Evolutionary conservation across 345 rosid species (phyloP).

Genomic region (Camelina sativa): DNA sequence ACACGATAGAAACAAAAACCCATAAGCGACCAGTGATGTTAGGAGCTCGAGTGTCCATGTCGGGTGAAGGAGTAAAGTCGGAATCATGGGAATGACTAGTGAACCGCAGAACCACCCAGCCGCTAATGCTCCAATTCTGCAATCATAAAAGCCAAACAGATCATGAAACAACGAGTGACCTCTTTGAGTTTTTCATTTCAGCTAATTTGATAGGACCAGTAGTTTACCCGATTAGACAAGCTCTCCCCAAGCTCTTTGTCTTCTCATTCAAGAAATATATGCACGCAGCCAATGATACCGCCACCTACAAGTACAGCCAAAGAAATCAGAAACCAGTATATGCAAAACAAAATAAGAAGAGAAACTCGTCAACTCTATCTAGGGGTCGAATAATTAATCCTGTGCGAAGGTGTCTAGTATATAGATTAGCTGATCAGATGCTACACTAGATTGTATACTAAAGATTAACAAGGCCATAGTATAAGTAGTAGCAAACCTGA

Average conservation of each 20-base stretch:
- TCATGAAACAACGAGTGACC: not conserved
- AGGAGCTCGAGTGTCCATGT: conserved; percentile 97
- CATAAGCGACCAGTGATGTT: conserved; percentile 81
- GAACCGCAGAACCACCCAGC: conserved; percentile 91
- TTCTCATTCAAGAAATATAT: conserved; percentile 89
- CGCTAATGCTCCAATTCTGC: conserved; percentile 81
- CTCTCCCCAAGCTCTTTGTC: conserved; percentile 89
- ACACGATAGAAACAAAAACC: conserved; percentile 82
- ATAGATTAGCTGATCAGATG: not conserved
- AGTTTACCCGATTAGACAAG: conserved; percentile 71
- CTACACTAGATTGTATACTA: not conserved
- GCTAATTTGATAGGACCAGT: not conserved
- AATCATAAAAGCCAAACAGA: not conserved
- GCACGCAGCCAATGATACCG: conserved; percentile 95
- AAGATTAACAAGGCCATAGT: not conserved
- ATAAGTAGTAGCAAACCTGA: conserved; percentile 65
- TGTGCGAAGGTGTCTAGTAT: not conserved
- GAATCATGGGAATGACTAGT: conserved; percentile 79
- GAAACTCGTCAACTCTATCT: not conserved
- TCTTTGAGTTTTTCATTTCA: not conserved
- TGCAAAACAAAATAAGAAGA: not conserved
- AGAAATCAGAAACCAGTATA: not conserved
- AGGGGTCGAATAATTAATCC: not conserved
- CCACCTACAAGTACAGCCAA: conserved; percentile 61
- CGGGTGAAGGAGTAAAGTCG: conserved; percentile 65